phyloP scores from a whole-genome alignment of 2,329 filamentous ascomycete genomes.

The Neonectria neomacrospora region DNA sequence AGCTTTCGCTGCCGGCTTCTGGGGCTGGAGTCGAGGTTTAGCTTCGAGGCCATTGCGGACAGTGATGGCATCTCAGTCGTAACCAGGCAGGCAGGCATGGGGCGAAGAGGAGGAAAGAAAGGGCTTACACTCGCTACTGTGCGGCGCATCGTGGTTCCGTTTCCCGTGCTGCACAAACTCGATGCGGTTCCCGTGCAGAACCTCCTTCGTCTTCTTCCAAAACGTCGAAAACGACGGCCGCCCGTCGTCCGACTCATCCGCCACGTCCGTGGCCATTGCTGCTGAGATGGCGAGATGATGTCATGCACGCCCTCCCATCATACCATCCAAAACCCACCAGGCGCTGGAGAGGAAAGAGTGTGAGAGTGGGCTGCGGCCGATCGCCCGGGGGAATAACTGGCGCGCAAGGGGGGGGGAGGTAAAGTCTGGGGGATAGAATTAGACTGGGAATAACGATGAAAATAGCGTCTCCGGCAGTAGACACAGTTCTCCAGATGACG shows the following conservation, averaged over 20 bases:
- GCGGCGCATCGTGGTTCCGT: slow-evolving; percentile 9
- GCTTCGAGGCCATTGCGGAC: neutral
- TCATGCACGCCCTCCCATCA: slow-evolving; percentile 16
- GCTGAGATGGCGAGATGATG: slow-evolving; percentile 16
- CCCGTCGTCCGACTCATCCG: slow-evolving; percentile 28
- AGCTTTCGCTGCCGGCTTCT: slow-evolving; percentile 27
- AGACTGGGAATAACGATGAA: neutral
- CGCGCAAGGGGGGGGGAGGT: neutral
- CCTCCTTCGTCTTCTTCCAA: slow-evolving; percentile 58
- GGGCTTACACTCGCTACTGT: slow-evolving; percentile 43
- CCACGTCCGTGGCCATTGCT: slow-evolving; percentile 32
- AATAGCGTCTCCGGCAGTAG: neutral
- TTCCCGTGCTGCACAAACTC: slow-evolving; percentile 29
- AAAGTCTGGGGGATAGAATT: neutral
- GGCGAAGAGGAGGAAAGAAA: neutral
- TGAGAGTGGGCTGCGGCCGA: slow-evolving; percentile 12
- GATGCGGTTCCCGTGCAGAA: slow-evolving; percentile 38
- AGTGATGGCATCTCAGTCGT: too few species aligned
- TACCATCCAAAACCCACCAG: slow-evolving; percentile 1
- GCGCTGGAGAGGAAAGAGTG: slow-evolving; percentile 2
- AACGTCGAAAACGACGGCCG: slow-evolving; percentile 61
- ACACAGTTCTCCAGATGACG: neutral
- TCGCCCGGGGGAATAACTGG: slow-evolving; percentile 4
- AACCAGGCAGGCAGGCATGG: neutral
- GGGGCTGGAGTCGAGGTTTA: slow-evolving; percentile 23